Evolutionary conservation across 208 protist genomes (phyloP).

Genomic region (Wallacemonas sp.): DNA sequence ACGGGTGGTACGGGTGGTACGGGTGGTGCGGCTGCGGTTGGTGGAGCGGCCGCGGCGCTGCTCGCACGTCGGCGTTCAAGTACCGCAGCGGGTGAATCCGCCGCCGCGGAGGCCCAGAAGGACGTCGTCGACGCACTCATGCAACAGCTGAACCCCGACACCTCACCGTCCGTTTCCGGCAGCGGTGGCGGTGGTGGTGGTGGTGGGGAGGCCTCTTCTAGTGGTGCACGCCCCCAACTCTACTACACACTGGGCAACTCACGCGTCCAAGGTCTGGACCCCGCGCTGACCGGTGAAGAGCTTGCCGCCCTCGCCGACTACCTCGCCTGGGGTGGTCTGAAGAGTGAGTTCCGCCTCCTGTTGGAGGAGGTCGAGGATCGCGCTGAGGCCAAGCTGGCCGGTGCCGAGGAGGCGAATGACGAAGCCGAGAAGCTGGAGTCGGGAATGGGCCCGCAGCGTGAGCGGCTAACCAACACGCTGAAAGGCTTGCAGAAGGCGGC

Average conservation of each 20-base stretch:
- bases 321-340: conserved; percentile 72
- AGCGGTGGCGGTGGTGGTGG: no score
- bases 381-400: conserved; percentile 8
- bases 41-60: not conserved
- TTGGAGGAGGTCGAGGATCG: conserved; percentile 41
- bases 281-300: conserved; percentile 49
- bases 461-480: conserved; percentile 30
- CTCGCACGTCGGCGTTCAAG: not conserved
- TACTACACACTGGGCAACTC: conserved; percentile 76
- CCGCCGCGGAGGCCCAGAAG: not conserved
- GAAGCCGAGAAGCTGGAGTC: not conserved
- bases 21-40: not conserved
- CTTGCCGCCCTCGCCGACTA: conserved; percentile 66
- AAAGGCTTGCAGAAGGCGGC: conserved; percentile 39
- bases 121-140: conserved; percentile 40
- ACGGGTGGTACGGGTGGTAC: no score
- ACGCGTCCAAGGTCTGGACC: conserved; percentile 56
- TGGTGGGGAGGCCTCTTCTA: not conserved
- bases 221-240: conserved; percentile 15
- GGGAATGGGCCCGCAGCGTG: conserved; percentile 9
- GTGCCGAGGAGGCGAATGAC: conserved; percentile 25
- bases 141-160: conserved; percentile 18
- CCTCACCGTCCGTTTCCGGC: no score
- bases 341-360: conserved; percentile 43
- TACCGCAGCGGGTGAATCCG: not conserved